Conservation (phyloP, 2,329 filamentous ascomycete genomes). For the Apiospora hydei region DNA sequence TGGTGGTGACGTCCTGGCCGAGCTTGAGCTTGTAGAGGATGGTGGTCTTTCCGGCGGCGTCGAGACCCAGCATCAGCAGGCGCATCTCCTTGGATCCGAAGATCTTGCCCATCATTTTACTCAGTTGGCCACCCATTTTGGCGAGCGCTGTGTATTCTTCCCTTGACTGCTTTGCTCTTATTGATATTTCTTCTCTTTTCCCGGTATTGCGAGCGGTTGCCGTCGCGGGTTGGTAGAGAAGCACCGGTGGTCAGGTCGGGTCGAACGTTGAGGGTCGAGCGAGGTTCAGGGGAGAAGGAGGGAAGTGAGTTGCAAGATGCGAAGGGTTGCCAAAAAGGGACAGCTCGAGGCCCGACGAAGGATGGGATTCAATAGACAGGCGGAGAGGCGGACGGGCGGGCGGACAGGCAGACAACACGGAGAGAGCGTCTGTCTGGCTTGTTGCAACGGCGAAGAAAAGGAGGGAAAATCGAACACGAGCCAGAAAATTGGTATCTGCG, state of each 20-base stretch:
- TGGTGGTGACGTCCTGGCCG: constrained; percentile 96
- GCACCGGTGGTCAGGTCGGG: neutral
- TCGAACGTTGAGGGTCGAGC: neutral
- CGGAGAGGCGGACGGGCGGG: neutral
- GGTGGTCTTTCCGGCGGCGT: constrained; percentile 98
- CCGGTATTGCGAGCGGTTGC: neutral
- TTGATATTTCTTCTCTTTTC: constrained; percentile 1
- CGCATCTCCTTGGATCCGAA: constrained; percentile 99
- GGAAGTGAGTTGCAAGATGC: constrained; percentile 11
- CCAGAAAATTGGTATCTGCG: constrained; percentile 15
- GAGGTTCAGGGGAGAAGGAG: constrained; percentile 15
- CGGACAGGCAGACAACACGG: neutral
- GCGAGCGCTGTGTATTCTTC: neutral
- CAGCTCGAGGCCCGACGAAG: constrained; percentile 8
- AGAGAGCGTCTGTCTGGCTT: neutral
- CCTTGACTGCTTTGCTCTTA: constrained; percentile 6
- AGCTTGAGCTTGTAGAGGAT: constrained; percentile 99
- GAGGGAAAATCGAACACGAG: neutral
- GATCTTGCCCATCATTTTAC: constrained; percentile 97
- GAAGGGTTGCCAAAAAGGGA: constrained; percentile 17
- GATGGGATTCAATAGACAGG: neutral
- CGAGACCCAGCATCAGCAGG: constrained; percentile 95
- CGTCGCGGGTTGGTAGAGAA: neutral
- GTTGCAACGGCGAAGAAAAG: neutral
- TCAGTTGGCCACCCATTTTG: constrained; percentile 91